These are phyloP conservation scores for Penicillium sp. DNA, from an alignment of 2,329 filamentous ascomycete species.

Conservation along the genomic window DNA sequence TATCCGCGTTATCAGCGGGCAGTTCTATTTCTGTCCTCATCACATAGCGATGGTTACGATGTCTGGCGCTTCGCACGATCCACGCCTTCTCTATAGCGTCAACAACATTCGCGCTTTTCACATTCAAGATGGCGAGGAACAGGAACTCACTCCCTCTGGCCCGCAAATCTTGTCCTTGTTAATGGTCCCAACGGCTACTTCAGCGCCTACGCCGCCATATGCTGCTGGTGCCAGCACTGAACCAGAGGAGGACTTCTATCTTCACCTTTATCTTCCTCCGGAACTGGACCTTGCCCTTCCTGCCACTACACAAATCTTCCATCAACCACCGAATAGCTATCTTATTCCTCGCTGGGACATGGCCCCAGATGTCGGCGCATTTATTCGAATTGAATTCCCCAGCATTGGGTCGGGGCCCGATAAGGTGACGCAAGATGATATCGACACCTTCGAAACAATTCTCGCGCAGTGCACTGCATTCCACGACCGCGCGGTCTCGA, in stretches of 20 bases:
- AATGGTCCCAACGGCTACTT: conserved; percentile 89
- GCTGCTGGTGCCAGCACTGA: conserved; percentile 56
- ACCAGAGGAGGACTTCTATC: conserved; percentile 88
- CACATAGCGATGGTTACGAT: conserved; percentile 14
- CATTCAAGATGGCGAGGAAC: conserved; percentile 81
- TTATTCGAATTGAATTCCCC: conserved; percentile 91
- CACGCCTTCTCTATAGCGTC: conserved; percentile 50
- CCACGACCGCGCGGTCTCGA: conserved; percentile 71
- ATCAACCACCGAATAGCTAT: conserved; percentile 89
- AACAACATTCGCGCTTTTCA: conserved; percentile 89
- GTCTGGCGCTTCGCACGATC: conserved; percentile 33
- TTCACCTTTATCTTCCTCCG: conserved; percentile 89
- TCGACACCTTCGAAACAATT: conserved; percentile 96
- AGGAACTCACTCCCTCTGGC: conserved; percentile 76
- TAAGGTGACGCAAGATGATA: conserved; percentile 78
- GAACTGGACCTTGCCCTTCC: conserved; percentile 92
- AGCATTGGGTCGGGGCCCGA: conserved; percentile 61
- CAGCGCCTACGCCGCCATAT: conserved; percentile 50
- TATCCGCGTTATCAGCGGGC: conserved; percentile 12
- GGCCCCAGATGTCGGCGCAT: conserved; percentile 81
- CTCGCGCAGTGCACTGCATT: conserved; percentile 97
- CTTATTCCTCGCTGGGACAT: conserved; percentile 94
- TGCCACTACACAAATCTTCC: conserved; percentile 95
- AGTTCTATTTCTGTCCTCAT: neutral
- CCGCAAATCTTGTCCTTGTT: conserved; percentile 88